phyloP scores from a whole-genome alignment of 2,329 filamentous ascomycete genomes.

The Exserohilum rostratum region DNA sequence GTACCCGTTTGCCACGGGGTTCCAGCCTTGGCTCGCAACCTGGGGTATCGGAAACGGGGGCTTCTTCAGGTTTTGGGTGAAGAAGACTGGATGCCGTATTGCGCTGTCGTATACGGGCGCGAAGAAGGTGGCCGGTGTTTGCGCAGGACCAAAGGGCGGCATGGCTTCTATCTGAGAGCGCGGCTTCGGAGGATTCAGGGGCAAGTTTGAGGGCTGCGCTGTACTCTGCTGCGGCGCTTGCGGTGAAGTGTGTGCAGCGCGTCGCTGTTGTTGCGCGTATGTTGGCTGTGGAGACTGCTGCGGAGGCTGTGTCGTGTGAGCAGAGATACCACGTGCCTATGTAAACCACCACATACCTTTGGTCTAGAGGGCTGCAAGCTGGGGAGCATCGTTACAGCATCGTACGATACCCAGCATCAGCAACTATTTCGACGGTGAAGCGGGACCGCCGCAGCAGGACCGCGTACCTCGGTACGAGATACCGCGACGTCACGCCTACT shows the following conservation, averaged over 20 bases:
- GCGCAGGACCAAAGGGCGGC: slow-evolving; percentile 44
- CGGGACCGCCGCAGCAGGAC: slow-evolving; percentile 9
- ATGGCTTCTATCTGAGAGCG: slow-evolving; percentile 58
- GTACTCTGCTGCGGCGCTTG: slow-evolving; percentile 10
- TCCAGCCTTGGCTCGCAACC: slow-evolving; percentile 44
- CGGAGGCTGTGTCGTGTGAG: slow-evolving; percentile 26
- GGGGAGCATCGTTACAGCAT: slow-evolving; percentile 43
- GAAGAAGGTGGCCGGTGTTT: slow-evolving; percentile 21
- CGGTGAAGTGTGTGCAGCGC: slow-evolving; percentile 24
- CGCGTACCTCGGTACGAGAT: slow-evolving; percentile 31
- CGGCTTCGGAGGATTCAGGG: slow-evolving; percentile 29
- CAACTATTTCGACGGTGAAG: neutral
- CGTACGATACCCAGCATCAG: slow-evolving; percentile 14
- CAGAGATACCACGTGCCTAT: slow-evolving; percentile 1
- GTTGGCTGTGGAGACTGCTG: slow-evolving; percentile 31
- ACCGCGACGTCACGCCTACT: slow-evolving; percentile 29
- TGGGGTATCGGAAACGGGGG: slow-evolving; percentile 56
- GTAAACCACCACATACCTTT: slow-evolving; percentile 35
- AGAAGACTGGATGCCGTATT: slow-evolving; percentile 75
- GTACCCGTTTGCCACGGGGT: slow-evolving; percentile 55
- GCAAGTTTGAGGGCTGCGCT: neutral
- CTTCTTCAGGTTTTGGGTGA: slow-evolving; percentile 67
- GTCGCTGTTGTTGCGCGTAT: slow-evolving; percentile 34
- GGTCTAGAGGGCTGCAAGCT: slow-evolving; percentile 50
- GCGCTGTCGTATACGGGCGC: slow-evolving; percentile 60